Percentiles rank a stretch among this genome's conserved stretches.
phyloP scores from a whole-genome alignment of 257 asterid species.

The Prunella vulgaris region DNA sequence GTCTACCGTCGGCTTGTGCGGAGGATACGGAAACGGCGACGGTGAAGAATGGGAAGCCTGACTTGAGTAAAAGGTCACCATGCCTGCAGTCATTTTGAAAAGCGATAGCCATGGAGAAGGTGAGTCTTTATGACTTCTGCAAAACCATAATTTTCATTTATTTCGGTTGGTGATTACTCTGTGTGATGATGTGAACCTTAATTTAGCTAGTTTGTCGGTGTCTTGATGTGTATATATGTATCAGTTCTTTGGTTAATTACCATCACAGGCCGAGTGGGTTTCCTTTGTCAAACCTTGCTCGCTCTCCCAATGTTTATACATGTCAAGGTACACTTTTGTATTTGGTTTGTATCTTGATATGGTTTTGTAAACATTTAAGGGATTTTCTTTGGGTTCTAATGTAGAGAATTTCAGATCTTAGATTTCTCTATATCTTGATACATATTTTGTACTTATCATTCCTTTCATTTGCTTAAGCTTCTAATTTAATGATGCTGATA shows the following conservation, averaged over 20 bases:
- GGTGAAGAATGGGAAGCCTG: slow-evolving; percentile 72
- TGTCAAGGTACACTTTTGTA: too few relatives aligned
- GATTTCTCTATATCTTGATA: not conserved
- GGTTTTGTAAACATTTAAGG: too few relatives aligned
- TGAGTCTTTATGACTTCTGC: not conserved
- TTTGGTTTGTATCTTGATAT: too few relatives aligned
- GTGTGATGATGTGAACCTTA: not conserved
- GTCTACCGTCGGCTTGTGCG: slow-evolving; percentile 65
- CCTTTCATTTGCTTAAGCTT: not conserved
- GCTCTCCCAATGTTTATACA: too few relatives aligned
- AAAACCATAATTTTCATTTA: not conserved
- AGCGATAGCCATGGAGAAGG: slow-evolving; percentile 67
- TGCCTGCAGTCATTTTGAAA: slow-evolving; percentile 66
- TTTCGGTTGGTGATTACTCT: not conserved
- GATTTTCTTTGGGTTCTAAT: not conserved
- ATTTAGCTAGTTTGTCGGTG: not conserved
- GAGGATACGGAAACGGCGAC: slow-evolving; percentile 74
- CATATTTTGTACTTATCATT: not conserved
- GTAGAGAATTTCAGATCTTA: not conserved
- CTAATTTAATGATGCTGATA: slow-evolving; percentile 18
- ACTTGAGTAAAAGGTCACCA: slow-evolving; percentile 59
- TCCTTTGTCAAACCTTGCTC: too few relatives aligned
- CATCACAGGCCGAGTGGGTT: too few relatives aligned
- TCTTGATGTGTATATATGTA: not conserved
- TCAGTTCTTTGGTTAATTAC: not conserved